Evolutionary conservation across 345 rosid genomes (phyloP).

Genomic region (Rhodomyrtus tomentosa): DNA sequence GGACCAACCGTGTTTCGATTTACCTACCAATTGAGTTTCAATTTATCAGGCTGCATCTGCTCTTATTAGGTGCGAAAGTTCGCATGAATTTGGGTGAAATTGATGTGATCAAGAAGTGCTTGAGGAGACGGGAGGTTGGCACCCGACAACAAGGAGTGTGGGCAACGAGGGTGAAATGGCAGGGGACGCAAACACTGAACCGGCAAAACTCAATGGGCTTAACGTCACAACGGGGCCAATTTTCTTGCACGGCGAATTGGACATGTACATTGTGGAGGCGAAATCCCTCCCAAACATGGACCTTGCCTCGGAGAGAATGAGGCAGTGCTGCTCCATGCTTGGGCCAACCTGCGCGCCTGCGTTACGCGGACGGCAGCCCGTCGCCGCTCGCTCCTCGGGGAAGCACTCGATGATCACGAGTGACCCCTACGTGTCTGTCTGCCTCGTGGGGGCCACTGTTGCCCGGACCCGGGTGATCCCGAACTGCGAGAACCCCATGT

Average conservation of each 20-base stretch:
- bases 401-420: conserved; percentile 38
- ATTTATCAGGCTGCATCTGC: background rate
- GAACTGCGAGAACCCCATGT: conserved; percentile 50
- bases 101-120: background rate
- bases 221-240: conserved; percentile 7
- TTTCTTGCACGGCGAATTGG: conserved; percentile 52
- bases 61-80: background rate
- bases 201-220: background rate
- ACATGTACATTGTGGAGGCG: conserved; percentile 49
- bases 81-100: background rate
- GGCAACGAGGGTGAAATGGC: background rate
- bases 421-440: conserved; percentile 57
- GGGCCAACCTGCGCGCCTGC: conserved; percentile 17
- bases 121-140: background rate
- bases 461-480: conserved; percentile 52
- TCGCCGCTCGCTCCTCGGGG: conserved; percentile 1
- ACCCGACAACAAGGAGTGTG: background rate
- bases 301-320: conserved; percentile 40
- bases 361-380: background rate
- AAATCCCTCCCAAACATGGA: conserved; percentile 68
- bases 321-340: conserved; percentile 28
- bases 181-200: background rate
- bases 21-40: background rate
- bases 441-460: conserved; percentile 55
- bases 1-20: background rate